Conservation (phyloP, 73 alveolate genomes). For the Paramecium pentaurelia region DNA sequence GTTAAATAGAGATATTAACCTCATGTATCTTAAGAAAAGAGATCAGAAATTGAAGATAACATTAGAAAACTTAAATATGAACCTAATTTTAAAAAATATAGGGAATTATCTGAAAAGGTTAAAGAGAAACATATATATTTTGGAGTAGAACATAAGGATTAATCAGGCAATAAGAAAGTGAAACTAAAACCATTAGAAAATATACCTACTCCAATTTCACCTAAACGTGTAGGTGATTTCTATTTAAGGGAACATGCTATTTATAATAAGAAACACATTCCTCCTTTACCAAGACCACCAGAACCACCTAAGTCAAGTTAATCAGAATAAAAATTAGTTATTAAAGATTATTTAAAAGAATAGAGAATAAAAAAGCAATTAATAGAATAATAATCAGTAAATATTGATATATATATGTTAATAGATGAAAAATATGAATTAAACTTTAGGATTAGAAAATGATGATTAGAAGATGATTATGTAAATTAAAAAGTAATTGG, state of each 20-base stretch:
- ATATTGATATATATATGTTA: neutral
- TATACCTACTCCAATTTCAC: slow-evolving; percentile 28
- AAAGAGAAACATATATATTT: neutral
- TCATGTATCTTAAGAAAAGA: neutral
- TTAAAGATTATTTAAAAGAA: slow-evolving; percentile 11
- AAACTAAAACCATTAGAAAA: slow-evolving; percentile 1
- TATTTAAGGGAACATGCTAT: slow-evolving; percentile 30
- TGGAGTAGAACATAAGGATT: neutral
- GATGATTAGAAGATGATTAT: neutral
- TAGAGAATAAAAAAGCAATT: neutral
- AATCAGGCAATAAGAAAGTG: neutral
- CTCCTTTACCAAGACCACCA: slow-evolving; percentile 27
- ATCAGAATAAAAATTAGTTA: neutral
- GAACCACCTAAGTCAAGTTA: slow-evolving; percentile 23
- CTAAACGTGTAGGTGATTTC: slow-evolving; percentile 46
- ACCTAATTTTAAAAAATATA: slow-evolving; percentile 46
- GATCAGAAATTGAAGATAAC: neutral
- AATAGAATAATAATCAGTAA: neutral
- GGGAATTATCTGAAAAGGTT: slow-evolving; percentile 24
- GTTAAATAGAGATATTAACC: neutral
- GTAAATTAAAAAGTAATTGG: neutral
- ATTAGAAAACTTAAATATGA: slow-evolving; percentile 42
- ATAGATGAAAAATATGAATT: neutral
- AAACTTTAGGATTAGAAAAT: neutral
- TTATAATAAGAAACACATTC: neutral